Evolutionary conservation across 2,329 filamentous ascomycete genomes (phyloP), one percentile per base, ranked within the genome.

Genomic region (Aureobasidium leucospermi): DNA sequence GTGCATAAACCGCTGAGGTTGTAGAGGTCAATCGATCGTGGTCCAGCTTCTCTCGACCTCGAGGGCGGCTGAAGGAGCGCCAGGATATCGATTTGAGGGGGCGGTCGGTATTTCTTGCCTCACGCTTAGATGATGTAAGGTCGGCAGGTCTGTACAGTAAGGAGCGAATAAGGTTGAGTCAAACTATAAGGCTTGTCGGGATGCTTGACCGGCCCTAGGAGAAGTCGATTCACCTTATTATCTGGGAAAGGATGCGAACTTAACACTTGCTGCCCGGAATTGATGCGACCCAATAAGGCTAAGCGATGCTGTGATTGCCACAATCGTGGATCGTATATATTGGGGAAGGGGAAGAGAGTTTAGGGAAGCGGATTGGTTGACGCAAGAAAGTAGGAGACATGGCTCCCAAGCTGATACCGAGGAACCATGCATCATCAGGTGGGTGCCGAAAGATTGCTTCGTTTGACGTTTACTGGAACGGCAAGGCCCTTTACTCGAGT

Each of bases 241-340:
- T 13, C 38, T 8, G 52, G 10, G 41, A 19, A 55, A 23, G 29
- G 4, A 4, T 46, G 16, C 42, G 28, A 10, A 34, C 13, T 36
- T 19, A 45, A 39, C 23, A 13, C 15, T 32, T 9, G 29, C 19
- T 41, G 28, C 49, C 13, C 36, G 29, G 36, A 15, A 31, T 31
- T 16, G 15, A 28, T 29, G 11, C 49, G 8, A 32, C 41, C 13
- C 13, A 36, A 45, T 46, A 23, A 34, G 16, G 41, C 29, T 56
- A 45, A 46, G 39, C 41, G 52, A 46, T 16, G n/a, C 52, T 38
- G 41, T n/a, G 16, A 11, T 56, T 46, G 52, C 52, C 52, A 56
- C 52, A 29, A 13, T 36, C 23, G 15, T 10, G 29, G 13, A 28
- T 6, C 16, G 28, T 29, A 28, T 45, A 46, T 46, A 28, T 43